Base-by-base conservation (phyloP, 1,139 yeast genomes). In the Geotrichum reessii region DNA sequence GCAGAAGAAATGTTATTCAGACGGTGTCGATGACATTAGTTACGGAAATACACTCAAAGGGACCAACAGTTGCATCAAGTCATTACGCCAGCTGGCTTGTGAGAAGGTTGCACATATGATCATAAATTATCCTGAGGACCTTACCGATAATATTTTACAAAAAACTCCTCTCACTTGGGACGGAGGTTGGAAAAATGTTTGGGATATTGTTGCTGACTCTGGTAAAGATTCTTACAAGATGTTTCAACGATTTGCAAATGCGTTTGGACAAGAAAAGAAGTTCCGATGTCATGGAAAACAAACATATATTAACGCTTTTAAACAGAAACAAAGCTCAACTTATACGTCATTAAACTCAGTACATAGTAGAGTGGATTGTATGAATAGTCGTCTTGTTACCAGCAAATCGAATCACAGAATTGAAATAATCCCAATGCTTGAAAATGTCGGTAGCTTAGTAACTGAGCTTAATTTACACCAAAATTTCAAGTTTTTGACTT, bases 181-280 rank as follows among this genome's bases (percentile, higher is more conserved):
- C 3, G 40, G 56, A 11, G 62, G 59, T 3, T 68, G 72, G 69
- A 57, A 59, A 42, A 54, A 52, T 12, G 69, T 69, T 7, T 69
- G 71, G 72, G 55, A 56, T 33, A 48, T 53, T 49, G 52, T 68
- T 21, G 62, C 68, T 24, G 48, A 31, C n/a, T 47, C 53, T 9
- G 69, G 69, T 14, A 56, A 54, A 12, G 72, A 69, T 52, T 63
- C 68, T n/a, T 68, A 63, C 55, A 55, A 53, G 27, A 49, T 66
- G 49, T 68, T 67, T 53, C 59, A 59, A 17, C 56, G 63, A 31
- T 69, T 69, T 58, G 63, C 64, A 6, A 50, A 53, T 22, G 56
- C 24, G 19, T 69, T 67, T 55, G 64, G 66, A 19, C 19, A 47
- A 2, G 62, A 64, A 12, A 52, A 47, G 28, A 62, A 56, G 27